Percentiles rank a stretch among this genome's conserved stretches.
Evolutionary conservation across 805 yeast species (phyloP).

Genomic region (Ogataea nonfermentans): DNA sequence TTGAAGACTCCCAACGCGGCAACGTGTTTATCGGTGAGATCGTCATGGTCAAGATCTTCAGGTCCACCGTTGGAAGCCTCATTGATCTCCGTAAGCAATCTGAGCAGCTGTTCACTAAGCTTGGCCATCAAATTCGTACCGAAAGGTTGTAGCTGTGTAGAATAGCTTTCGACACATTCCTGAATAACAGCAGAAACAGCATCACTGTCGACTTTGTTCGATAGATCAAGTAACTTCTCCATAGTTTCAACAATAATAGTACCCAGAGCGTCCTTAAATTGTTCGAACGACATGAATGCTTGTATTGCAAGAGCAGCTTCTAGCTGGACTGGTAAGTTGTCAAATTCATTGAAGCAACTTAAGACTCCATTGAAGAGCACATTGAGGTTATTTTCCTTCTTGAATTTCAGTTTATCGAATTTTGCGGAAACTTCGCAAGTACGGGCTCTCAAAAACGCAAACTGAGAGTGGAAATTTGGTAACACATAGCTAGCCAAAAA

Average conservation of each 20-base stretch:
- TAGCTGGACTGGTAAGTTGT: slow-evolving; percentile 70
- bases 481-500: slow-evolving; percentile 63
- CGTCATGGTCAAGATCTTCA: slow-evolving; percentile 50
- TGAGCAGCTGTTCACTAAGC: slow-evolving; percentile 72
- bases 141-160: slow-evolving; percentile 89
- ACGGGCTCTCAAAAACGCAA: slow-evolving; percentile 72
- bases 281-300: slow-evolving; percentile 62
- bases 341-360: slow-evolving; percentile 44
- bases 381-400: slow-evolving; percentile 36
- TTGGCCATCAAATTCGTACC: slow-evolving; percentile 63
- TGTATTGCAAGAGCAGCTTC: slow-evolving; percentile 86
- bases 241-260: slow-evolving; percentile 74
- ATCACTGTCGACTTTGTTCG: slow-evolving; percentile 84
- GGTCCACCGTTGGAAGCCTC: slow-evolving; percentile 53
- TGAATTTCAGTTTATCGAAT: slow-evolving; percentile 60
- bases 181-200: slow-evolving; percentile 89
- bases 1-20: slow-evolving; percentile 85
- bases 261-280: slow-evolving; percentile 67
- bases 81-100: slow-evolving; percentile 65
- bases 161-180: slow-evolving; percentile 86
- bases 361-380: slow-evolving; percentile 47
- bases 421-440: slow-evolving; percentile 64
- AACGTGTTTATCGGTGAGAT: slow-evolving; percentile 67
- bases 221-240: slow-evolving; percentile 70
- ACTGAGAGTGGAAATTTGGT: slow-evolving; percentile 65